Base-by-base conservation (phyloP, 768 basidiomycete genomes). In the Mycena epipterygia region DNA sequence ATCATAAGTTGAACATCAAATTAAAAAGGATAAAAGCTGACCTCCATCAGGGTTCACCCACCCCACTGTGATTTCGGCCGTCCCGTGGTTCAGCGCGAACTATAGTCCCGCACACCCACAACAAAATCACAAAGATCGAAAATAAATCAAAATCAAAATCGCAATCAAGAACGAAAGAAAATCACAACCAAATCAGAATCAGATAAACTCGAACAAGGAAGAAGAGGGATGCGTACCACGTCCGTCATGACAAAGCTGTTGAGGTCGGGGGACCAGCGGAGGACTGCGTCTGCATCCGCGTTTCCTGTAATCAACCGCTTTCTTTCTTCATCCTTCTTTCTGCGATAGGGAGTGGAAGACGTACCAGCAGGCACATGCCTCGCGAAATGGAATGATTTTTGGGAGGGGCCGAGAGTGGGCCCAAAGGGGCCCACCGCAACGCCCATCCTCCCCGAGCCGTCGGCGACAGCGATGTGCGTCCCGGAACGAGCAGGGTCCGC, bases 31-130 rank as follows among this genome's bases (percentile, higher is more conserved):
- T 3, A 17, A 52, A 17, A 23, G 11, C 67, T 52, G 5, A 76
- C 76, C 62, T 25, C 71, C 74, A 49, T 77, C 69, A 2, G 70
- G 71, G 46, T 78, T 76, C 8, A 74, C 70, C 76, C 76, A 78
- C 29, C 68, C 68, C 12, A 73, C 58, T 29, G 71, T 70, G 44
- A 78, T 74, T 51, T 78, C 76, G 30, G 60, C 59, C 13, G 70
- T 67, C 17, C 63, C 62, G 27, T 48, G 57, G 49, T 71, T 42
- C 21, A 74, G 53, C 3, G 73, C 70, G 68, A 76, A 77, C 76
- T 78, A 35, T 1, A 52, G 32, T n/a, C n/a, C n/a, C n/a, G n/a
- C n/a, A n/a, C n/a, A n/a, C n/a, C n/a, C n/a, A n/a, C n/a, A n/a
- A n/a, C n/a, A n/a, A n/a, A n/a, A n/a, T n/a, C n/a, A n/a, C n/a